These are phyloP conservation scores for Gnomoniopsis smithogilvyi DNA, from an alignment of 2,329 filamentous ascomycete genomes.

Conservation along the genomic window DNA sequence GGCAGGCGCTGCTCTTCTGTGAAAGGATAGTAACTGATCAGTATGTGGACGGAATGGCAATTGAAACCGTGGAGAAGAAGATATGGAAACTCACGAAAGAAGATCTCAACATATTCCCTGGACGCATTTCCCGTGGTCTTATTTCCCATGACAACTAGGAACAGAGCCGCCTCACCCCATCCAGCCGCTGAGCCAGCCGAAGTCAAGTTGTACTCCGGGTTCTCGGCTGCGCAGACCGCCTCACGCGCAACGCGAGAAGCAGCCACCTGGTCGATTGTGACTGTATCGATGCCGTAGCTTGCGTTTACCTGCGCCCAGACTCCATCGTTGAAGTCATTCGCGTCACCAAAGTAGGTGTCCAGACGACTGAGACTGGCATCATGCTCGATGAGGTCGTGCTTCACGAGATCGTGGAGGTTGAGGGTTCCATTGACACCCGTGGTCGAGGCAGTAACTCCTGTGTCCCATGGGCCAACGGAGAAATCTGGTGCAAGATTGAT, in stretches of 20 bases:
- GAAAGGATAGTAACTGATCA: neutral
- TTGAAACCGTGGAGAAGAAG: neutral
- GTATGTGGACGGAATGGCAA: neutral
- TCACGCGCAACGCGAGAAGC: neutral
- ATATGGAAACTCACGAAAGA: slow-evolving; percentile 3
- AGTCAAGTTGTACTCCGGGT: slow-evolving; percentile 3
- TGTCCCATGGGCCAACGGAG: neutral
- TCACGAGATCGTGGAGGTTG: slow-evolving; percentile 4
- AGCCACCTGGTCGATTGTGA: slow-evolving; percentile 1
- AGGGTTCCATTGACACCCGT: slow-evolving; percentile 3
- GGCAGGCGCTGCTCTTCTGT: neutral
- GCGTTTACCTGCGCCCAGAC: slow-evolving; percentile 4
- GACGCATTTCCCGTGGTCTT: neutral
- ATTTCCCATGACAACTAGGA: neutral
- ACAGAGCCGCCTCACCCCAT: slow-evolving; percentile 1
- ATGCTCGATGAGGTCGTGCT: slow-evolving; percentile 7
- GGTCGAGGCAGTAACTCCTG: slow-evolving; percentile 1
- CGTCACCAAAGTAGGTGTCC: slow-evolving; percentile 3
- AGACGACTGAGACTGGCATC: neutral
- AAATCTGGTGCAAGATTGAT: slow-evolving; percentile 1
- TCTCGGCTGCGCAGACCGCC: neutral
- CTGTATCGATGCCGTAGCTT: neutral
- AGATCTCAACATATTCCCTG: slow-evolving; percentile 4
- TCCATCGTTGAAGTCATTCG: neutral
- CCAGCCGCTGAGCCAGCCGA: neutral